phyloP scores from a whole-genome alignment of 306 rosid genomes.

The Ormosia emarginata region DNA sequence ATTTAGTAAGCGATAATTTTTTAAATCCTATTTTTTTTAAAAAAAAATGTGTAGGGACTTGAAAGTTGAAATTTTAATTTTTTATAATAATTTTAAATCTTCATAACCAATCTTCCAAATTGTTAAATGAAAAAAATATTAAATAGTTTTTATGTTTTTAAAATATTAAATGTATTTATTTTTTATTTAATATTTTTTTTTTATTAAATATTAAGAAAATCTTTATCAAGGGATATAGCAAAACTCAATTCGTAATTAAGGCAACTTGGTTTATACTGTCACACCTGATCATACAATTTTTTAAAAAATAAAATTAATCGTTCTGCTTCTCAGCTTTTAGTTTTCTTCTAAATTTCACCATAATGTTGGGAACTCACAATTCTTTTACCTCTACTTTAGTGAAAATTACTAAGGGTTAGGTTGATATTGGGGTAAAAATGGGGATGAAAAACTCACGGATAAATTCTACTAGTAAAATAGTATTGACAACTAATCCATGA shows the following conservation, averaged over 20 bases:
- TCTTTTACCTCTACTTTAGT: background rate
- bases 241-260: too few relatives aligned
- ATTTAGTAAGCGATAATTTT: constrained; percentile 56
- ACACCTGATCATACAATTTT: background rate
- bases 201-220: too few relatives aligned
- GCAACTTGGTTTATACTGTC: background rate
- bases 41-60: background rate
- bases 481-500: too few relatives aligned
- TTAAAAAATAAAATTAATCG: background rate
- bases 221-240: too few relatives aligned
- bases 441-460: too few relatives aligned
- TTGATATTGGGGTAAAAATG: too few relatives aligned
- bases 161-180: too few relatives aligned
- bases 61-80: background rate
- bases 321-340: background rate
- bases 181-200: too few relatives aligned
- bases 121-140: too few relatives aligned
- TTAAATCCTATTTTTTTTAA: background rate
- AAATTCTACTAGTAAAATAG: too few relatives aligned
- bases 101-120: background rate
- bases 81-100: background rate
- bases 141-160: too few relatives aligned
- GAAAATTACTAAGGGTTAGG: background rate
- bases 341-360: constrained; percentile 15
- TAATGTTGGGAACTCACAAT: background rate